Base-by-base conservation (phyloP, 345 rosid genomes). In the Murraya koenigii region DNA sequence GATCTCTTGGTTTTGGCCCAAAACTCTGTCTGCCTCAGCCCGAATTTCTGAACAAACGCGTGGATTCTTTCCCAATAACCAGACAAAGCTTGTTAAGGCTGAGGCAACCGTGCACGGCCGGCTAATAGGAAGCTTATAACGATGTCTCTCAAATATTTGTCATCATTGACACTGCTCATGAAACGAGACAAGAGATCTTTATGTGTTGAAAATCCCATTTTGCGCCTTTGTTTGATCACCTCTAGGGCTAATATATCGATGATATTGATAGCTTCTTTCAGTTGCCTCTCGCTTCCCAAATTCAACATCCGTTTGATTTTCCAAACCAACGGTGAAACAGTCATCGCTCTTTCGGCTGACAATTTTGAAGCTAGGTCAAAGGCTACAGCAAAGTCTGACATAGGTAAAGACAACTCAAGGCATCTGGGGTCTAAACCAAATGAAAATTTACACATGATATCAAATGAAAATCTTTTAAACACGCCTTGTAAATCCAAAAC, bases 341-440 rank as follows among this genome's bases (percentile, higher is more conserved):
- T 78, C 84, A 88, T 88, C 8, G 93, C 95, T 71, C 95, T 87
- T 75, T 88, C 86, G 5, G 94, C 92, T 8, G 91, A 90, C 33
- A 91, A 69, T 66, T 85, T 88, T 9, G 95, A 85, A 1, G 95
- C 97, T 0, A 81, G 19, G 58, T 93, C 95, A 65, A 93, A 93
- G 22, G 94, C 90, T 7, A 32, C 75, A 2, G 89, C 87, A 9
- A 93, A 89, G 20, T 88, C 84, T 0, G 93, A 85, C 44, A 89
- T 81, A 32, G 94, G 90, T 38, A 89, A 49, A 7, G 89, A 81
- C 26, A 85, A 32, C 68, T 89, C 90, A 26, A 91, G 74, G 82
- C 93, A 90, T 28, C 77, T 85, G 15, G 95, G 97, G 77, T 93
- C 95, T 30, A 89, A 69, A 19, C 95, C 95, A 20, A 93, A 87